Evolutionary conservation across 73 alveolate genomes (phyloP).

Genomic region (Symbiodinium pilosum): DNA sequence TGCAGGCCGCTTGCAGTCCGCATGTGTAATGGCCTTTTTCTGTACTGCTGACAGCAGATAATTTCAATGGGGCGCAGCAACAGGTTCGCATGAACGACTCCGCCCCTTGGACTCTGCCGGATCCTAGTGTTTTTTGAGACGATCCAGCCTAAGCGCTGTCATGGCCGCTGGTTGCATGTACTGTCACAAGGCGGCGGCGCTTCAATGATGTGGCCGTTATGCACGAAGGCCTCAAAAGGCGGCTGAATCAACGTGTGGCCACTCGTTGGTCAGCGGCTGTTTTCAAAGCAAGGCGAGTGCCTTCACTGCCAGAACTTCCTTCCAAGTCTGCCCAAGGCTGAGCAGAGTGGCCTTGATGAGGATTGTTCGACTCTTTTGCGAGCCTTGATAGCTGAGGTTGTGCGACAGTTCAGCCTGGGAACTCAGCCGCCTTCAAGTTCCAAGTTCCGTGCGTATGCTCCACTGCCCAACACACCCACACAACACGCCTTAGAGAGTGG

Average conservation of each 20-base stretch:
- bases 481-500: not conserved
- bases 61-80: too few relatives aligned
- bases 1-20: constrained; percentile 64
- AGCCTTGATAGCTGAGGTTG: not conserved
- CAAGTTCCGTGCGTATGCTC: too few relatives aligned
- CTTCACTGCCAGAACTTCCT: constrained; percentile 72
- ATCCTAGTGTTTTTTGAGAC: too few relatives aligned
- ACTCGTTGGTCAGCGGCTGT: too few relatives aligned
- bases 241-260: not conserved
- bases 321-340: constrained; percentile 24
- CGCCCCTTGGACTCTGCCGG: constrained; percentile 46
- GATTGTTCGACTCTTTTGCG: too few relatives aligned
- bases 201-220: constrained; percentile 48
- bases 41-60: too few relatives aligned
- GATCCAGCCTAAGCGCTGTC: too few relatives aligned
- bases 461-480: too few relatives aligned
- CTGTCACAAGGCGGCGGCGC: constrained; percentile 51
- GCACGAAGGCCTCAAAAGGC: constrained; percentile 63
- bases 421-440: too few relatives aligned
- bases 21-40: too few relatives aligned
- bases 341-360: too few relatives aligned
- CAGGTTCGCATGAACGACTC: constrained; percentile 82
- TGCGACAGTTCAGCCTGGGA: constrained; percentile 45
- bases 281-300: constrained; percentile 41
- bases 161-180: not conserved